Conservation (phyloP, 768 basidiomycete genomes). For the Rhodotorula graminis region DNA sequence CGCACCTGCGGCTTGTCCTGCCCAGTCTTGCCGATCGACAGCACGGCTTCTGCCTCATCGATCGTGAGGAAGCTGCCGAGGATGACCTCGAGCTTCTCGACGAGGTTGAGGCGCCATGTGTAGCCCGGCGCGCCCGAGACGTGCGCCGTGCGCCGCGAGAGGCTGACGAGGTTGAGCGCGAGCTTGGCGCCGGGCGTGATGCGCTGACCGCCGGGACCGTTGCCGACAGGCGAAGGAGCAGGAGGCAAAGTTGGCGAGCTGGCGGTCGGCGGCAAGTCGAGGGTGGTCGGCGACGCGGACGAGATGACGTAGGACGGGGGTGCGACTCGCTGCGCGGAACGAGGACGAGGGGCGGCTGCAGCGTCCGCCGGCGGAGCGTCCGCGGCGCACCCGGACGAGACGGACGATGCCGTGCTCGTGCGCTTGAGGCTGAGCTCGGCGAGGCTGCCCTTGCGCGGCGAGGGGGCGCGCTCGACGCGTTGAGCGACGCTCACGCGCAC, state of each 20-base stretch:
- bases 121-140: constrained; percentile 29
- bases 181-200: constrained; percentile 21
- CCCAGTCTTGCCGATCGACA: constrained; percentile 14
- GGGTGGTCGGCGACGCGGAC: not conserved
- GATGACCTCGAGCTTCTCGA: constrained; percentile 35
- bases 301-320: constrained; percentile 5
- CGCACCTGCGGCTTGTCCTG: constrained; percentile 17
- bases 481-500: constrained; percentile 16
- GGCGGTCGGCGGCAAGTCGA: constrained; percentile 1
- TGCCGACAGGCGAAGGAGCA: not conserved
- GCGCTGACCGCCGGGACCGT: not conserved
- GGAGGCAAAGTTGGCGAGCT: not conserved
- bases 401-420: not conserved
- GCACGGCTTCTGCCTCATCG: constrained; percentile 29
- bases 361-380: not conserved
- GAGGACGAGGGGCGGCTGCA: not conserved
- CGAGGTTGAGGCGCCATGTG: constrained; percentile 28
- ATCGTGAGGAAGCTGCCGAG: constrained; percentile 30
- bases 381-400: no score
- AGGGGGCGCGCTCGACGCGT: constrained; percentile 1
- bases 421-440: not conserved
- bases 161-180: constrained; percentile 23
- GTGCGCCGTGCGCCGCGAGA: constrained; percentile 30
- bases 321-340: not conserved
- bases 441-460: constrained; percentile 16